Evolutionary conservation across 192 early-diverging fungal species (phyloP).

Genomic region (Coemansia sp.): DNA sequence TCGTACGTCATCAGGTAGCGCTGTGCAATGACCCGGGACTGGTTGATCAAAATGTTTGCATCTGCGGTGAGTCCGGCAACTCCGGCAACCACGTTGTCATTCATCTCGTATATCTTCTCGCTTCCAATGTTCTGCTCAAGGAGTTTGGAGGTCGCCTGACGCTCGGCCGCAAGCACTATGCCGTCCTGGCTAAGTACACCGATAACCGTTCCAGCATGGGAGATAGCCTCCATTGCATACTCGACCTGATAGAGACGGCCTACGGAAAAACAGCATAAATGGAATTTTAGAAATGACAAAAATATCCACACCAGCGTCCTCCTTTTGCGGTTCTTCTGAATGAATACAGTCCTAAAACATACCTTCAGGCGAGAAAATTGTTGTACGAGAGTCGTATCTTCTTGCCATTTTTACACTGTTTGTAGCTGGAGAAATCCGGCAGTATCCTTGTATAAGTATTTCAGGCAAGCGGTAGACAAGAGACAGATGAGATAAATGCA

Average conservation of each 20-base stretch:
- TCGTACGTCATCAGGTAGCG: conserved; percentile 84
- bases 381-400: conserved; percentile 97
- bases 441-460: not conserved
- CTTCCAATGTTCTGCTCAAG: conserved; percentile 79
- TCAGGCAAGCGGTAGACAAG: not conserved
- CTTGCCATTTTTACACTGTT: conserved; percentile 73
- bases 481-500: conserved; percentile 5
- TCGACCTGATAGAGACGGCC: conserved; percentile 99
- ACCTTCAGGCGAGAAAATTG: conserved; percentile 99
- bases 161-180: conserved; percentile 95
- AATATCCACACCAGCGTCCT: not conserved
- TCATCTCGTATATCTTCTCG: conserved; percentile 97
- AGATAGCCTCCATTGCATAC: conserved; percentile 99
- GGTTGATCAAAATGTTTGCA: conserved; percentile 93
- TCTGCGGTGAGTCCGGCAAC: conserved; percentile 97
- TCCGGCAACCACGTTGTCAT: conserved; percentile 90
- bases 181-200: conserved; percentile 92
- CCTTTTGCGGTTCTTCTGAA: not conserved
- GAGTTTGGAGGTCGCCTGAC: conserved; percentile 90
- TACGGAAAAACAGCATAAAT: conserved; percentile 26
- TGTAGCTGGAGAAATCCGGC: not conserved
- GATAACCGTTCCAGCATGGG: conserved; percentile 91
- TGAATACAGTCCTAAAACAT: conserved; percentile 14
- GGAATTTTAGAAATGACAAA: not conserved
- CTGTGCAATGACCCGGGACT: conserved; percentile 83